These are phyloP conservation scores for Aspergillus caelatus DNA, from an alignment of 2,329 filamentous ascomycete species.

Conservation along the genomic window DNA sequence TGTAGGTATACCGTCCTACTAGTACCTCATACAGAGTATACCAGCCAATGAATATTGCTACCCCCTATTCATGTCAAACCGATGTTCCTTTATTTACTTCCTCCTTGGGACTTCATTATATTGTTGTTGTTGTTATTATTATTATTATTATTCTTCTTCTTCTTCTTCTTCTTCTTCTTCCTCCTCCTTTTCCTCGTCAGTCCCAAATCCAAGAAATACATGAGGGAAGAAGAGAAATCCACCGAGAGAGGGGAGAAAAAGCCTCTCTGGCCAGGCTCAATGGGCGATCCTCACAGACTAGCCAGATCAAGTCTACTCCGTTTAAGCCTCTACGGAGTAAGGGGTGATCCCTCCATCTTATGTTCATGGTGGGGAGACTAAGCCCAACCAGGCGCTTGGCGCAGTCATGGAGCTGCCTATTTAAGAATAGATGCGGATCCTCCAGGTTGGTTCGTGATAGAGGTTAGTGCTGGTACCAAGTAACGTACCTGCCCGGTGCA, in stretches of 20 bases:
- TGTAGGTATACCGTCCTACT: neutral
- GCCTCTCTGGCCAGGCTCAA: neutral
- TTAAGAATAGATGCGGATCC: slow-evolving; percentile 3
- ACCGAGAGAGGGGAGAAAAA: neutral
- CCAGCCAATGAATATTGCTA: neutral
- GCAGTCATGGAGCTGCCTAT: slow-evolving; percentile 1
- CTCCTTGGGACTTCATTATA: neutral
- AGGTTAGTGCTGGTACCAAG: neutral
- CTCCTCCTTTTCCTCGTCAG: too few species aligned
- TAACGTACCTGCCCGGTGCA: neutral
- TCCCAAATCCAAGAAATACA: neutral
- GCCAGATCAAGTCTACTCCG: neutral
- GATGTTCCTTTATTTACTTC: slow-evolving; percentile 8
- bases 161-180: neutral
- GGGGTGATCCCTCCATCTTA: neutral
- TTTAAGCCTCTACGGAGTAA: neutral
- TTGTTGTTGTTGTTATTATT: neutral
- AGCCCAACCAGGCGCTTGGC: neutral
- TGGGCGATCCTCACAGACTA: neutral
- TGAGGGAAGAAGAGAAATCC: neutral
- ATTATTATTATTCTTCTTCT: neutral
- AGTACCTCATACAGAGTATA: neutral
- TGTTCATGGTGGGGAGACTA: neutral
- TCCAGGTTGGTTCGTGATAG: neutral
- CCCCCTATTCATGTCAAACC: slow-evolving; percentile 17